Evolutionary conservation across 495 filamentous ascomycete species (phyloP), one percentile per base, ranked within the genome.

Genomic region (Aspergillus panamensis): DNA sequence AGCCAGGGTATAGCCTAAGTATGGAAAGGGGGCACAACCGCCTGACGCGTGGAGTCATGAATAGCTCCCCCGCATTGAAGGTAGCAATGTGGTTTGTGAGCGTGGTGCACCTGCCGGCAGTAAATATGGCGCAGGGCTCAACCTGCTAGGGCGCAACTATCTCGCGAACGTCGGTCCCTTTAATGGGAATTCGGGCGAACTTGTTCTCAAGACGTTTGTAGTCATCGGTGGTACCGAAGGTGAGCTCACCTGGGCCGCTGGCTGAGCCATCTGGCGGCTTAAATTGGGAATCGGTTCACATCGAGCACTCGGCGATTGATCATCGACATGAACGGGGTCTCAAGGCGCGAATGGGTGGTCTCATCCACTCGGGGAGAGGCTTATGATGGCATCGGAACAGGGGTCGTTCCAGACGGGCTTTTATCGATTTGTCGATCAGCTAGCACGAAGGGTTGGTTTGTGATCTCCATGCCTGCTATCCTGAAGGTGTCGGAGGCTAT

Each of bases 231-330:
- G 6, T 19, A 14, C 40, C 53, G 16, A 55, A 55, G n/a, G 40
- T 48, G n/a, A 47, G 42, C 16, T 31, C 40, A 10, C 53, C 53
- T 19, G 42, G 40, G 13, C 47, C 25, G 9, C 31, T 19, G 0
- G 19, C 40, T 21, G 33, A 14, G 53, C 14, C 12, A 16, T 32
- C 6, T 7, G 53, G 53, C 20, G 40, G 53, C 31, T 48, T 55
- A n/a, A 40, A 55, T 21, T 13, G 53, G 47, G 53, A 55, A 45
- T 25, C 53, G 37, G 31, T 55, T 55, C 2, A 9, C 53, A n/a
- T 55, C 31, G 8, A 55, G 53, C 13, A 37, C 17, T 4, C 16
- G 14, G 8, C 40, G 53, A 3, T 33, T 35, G 29, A 48, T 55
- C 53, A 55, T 55, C 7, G 42, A 55, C n/a, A 14, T 21, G 25